Evolutionary conservation across 768 basidiomycete genomes (phyloP), one percentile per base, ranked within the genome.

Genomic region (Pluteus cervinus): DNA sequence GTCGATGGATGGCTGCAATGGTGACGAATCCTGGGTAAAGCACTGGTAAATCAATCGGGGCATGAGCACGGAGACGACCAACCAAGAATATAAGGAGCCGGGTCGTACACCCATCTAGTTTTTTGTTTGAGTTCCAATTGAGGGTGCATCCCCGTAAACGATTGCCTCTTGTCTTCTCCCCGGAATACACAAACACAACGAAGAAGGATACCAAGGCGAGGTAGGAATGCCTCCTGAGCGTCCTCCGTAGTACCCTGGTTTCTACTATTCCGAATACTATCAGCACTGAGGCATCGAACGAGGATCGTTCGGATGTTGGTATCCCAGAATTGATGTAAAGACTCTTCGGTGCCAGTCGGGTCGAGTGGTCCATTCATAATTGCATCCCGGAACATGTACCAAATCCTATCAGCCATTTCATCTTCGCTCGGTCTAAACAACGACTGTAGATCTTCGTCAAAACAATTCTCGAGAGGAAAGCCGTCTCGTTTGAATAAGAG

Each of bases 91-190:
- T 35, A 35, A 35, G 22, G 33, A 15, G 33, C 22, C 4, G 21
- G 33, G 17, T 24, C 18, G 15, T 35, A 35, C 5, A 35, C 33
- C 33, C 33, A 35, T 21, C 22, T 14, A 2, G 12, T 35, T 24
- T 35, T 35, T 17, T 33, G 32, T 33, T n/a, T 33, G 32, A 33
- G 32, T 33, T 33, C 32, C 20, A 20, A 17, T 33, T 24, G 21
- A 35, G 33, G 33, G 18, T 35, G 33, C 21, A 11, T 24, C 15
- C 33, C 33, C 22, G 3, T 7, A 14, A 24, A 35, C 7, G 2
- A 22, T 15, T 15, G 7, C 18, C 33, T 35, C 33, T 35, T 35
- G 23, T 35, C 33, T 35, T 35, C 33, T 12, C 33, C 33, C 25
- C 33, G 22, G 11, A 35, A 35, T 24, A 35, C 33, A 5, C 33